These are phyloP conservation scores for Lasiosphaeria hispida DNA, from an alignment of 495 filamentous ascomycete species.

Conservation along the genomic window DNA sequence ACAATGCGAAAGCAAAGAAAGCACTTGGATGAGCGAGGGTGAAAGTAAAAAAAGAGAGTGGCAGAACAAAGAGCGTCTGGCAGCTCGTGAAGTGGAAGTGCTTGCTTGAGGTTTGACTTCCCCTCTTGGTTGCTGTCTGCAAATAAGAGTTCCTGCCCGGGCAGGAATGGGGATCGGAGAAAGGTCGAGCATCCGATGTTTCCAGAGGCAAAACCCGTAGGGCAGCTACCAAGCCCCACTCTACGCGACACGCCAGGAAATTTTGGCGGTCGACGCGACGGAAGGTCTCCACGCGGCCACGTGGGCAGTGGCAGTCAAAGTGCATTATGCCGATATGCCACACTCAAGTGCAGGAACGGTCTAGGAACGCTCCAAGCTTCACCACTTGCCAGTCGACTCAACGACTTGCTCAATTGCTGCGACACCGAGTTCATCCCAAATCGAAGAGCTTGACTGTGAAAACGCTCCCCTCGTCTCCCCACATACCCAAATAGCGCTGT, in stretches of 20 bases:
- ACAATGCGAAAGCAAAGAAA: too few relatives aligned
- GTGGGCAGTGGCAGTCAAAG: neutral
- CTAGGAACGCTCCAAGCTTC: neutral
- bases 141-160: neutral
- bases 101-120: neutral
- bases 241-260: conserved; percentile 10
- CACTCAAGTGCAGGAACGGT: neutral
- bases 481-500: too few relatives aligned
- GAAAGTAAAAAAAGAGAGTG: too few relatives aligned
- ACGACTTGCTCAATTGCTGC: too few relatives aligned
- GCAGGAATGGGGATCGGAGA: neutral
- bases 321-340: too few relatives aligned
- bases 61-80: too few relatives aligned
- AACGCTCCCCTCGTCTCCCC: too few relatives aligned
- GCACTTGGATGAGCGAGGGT: too few relatives aligned
- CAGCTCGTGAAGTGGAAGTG: neutral
- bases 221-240: neutral
- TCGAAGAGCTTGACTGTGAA: too few relatives aligned
- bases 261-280: conserved; percentile 10
- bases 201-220: neutral
- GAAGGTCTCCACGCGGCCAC: neutral
- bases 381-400: neutral
- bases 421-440: too few relatives aligned
- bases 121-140: neutral
- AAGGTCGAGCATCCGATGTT: neutral